These are phyloP conservation scores for Auriscalpium orientale DNA, from an alignment of 768 basidiomycete species.

Conservation along the genomic window DNA sequence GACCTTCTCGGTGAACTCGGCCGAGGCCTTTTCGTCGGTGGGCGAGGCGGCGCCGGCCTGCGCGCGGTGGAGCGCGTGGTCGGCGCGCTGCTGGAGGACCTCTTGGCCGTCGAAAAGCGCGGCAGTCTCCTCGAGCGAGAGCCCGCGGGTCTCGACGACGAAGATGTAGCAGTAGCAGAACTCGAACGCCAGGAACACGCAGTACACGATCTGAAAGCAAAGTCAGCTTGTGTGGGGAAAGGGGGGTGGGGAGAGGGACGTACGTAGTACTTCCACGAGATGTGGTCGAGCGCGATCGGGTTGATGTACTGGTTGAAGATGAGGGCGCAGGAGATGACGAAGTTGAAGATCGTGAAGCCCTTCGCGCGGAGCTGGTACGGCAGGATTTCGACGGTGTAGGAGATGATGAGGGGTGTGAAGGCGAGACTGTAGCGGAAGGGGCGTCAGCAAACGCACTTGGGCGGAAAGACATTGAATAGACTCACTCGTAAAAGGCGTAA, in stretches of 20 bases:
- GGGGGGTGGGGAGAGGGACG: conserved; percentile 14
- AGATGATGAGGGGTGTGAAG: conserved; percentile 80
- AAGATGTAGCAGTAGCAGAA: conserved; percentile 19
- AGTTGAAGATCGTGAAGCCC: conserved; percentile 78
- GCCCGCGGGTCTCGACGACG: conserved; percentile 19
- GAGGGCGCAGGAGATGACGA: conserved; percentile 67
- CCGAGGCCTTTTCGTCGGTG: not conserved
- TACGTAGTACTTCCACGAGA: conserved; percentile 75
- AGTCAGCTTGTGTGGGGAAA: not conserved
- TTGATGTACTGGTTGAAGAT: conserved; percentile 90
- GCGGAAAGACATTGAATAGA: conserved; percentile 5
- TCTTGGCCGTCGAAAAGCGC: conserved; percentile 24
- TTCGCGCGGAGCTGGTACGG: conserved; percentile 80
- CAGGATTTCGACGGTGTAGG: conserved; percentile 85
- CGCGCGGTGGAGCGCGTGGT: conserved; percentile 17
- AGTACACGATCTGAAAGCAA: conserved; percentile 51
- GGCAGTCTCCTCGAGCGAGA: conserved; percentile 24
- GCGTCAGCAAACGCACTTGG: not conserved
- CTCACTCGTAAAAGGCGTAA: conserved; percentile 70
- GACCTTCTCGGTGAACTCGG: conserved; percentile 1
- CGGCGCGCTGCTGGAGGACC: not conserved
- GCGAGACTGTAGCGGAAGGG: conserved; percentile 41
- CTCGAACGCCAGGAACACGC: conserved; percentile 29
- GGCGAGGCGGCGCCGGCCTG: not conserved
- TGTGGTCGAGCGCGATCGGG: conserved; percentile 59